Conservation (phyloP, 371 early-diverging fungal species). For the Paramicrosporidium saccamoebae region DNA sequence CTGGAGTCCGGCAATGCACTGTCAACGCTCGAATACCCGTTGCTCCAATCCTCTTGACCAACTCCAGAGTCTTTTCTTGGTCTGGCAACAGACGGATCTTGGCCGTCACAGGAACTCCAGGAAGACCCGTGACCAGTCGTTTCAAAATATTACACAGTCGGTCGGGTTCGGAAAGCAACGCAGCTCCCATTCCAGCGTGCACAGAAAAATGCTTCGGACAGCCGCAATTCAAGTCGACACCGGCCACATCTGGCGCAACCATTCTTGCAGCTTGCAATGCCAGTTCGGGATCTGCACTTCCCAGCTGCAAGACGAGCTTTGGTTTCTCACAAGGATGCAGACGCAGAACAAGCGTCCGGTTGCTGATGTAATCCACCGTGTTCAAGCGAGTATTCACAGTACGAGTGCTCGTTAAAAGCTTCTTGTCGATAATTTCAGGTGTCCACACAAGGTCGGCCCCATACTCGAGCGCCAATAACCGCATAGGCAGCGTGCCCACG, state of each 20-base stretch:
- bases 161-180: slow-evolving; percentile 50
- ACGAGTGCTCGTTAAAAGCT: slow-evolving; percentile 41
- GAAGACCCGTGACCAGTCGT: slow-evolving; percentile 28
- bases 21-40: slow-evolving; percentile 66
- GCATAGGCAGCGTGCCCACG: slow-evolving; percentile 52
- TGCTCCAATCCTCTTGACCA: slow-evolving; percentile 35
- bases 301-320: slow-evolving; percentile 31
- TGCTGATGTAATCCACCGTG: slow-evolving; percentile 21
- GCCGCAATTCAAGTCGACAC: slow-evolving; percentile 80
- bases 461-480: slow-evolving; percentile 39
- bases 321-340: slow-evolving; percentile 24
- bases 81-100: slow-evolving; percentile 32
- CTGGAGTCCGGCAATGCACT: slow-evolving; percentile 53
- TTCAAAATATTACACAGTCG: slow-evolving; percentile 31
- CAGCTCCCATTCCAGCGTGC: slow-evolving; percentile 83
- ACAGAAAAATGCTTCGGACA: slow-evolving; percentile 81
- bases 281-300: slow-evolving; percentile 42
- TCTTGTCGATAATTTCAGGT: slow-evolving; percentile 61
- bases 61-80: slow-evolving; percentile 33
- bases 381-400: slow-evolving; percentile 30
- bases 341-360: slow-evolving; percentile 14
- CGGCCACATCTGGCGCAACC: slow-evolving; percentile 48
- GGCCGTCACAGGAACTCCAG: slow-evolving; percentile 36
- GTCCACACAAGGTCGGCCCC: slow-evolving; percentile 76
- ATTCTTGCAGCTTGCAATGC: slow-evolving; percentile 53